These are phyloP conservation scores for Epicoccum nigrum DNA, from an alignment of 2,329 filamentous ascomycete genomes.

Conservation along the genomic window DNA sequence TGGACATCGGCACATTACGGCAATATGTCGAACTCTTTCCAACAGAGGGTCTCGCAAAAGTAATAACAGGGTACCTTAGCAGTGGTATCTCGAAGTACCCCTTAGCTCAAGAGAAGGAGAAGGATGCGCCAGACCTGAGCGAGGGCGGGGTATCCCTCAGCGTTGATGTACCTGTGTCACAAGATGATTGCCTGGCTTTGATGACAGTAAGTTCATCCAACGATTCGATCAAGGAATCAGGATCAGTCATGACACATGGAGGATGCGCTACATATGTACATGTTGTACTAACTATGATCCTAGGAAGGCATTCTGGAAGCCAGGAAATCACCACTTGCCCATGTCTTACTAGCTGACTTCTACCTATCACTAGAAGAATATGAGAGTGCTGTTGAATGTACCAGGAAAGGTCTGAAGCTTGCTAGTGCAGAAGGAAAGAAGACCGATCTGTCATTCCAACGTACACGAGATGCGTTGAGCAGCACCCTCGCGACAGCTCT, in stretches of 20 bases:
- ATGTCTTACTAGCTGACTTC: slow-evolving; percentile 82
- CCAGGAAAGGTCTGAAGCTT: slow-evolving; percentile 73
- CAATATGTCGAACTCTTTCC: slow-evolving; percentile 87
- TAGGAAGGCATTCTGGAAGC: slow-evolving; percentile 56
- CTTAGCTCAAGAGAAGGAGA: slow-evolving; percentile 43
- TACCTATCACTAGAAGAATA: slow-evolving; percentile 86
- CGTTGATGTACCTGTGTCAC: slow-evolving; percentile 64
- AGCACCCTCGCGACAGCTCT: slow-evolving; percentile 84
- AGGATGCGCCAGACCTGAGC: slow-evolving; percentile 53
- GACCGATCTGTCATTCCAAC: slow-evolving; percentile 70
- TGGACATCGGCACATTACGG: slow-evolving; percentile 77
- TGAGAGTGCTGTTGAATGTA: slow-evolving; percentile 77
- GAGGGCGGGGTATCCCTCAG: slow-evolving; percentile 46
- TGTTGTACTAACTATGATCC: background rate
- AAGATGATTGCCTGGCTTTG: slow-evolving; percentile 79
- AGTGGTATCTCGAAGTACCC: slow-evolving; percentile 87
- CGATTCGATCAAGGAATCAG: background rate
- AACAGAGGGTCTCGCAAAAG: slow-evolving; percentile 78
- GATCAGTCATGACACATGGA: background rate
- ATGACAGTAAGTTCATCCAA: slow-evolving; percentile 61
- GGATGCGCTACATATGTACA: too few relatives aligned
- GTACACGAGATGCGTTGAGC: slow-evolving; percentile 74
- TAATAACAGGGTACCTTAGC: slow-evolving; percentile 80
- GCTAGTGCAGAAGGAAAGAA: slow-evolving; percentile 66
- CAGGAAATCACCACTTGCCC: slow-evolving; percentile 75